phyloP scores from a whole-genome alignment of 1,284 basidiomycete genomes.

The Dichomitus squalens region DNA sequence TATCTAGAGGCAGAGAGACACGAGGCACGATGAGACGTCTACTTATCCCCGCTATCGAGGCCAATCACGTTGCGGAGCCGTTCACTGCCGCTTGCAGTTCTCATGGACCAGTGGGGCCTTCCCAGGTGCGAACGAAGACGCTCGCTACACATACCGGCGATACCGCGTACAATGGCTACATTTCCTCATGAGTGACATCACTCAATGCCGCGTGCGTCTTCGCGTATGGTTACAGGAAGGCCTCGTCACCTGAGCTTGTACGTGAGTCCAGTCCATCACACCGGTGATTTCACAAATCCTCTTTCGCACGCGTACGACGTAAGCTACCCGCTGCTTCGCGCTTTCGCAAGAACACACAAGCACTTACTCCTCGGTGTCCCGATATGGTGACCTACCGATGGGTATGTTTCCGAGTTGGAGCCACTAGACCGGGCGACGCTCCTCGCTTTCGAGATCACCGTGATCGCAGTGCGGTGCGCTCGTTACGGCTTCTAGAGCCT shows the following conservation, averaged over 20 bases:
- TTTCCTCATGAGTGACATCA: background rate
- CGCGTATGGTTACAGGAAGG: background rate
- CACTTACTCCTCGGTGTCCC: slow-evolving; percentile 2
- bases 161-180: background rate
- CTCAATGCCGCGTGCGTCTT: background rate
- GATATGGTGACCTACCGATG: background rate
- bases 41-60: background rate
- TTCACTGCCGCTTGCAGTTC: background rate
- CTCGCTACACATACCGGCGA: background rate
- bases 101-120: background rate
- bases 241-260: slow-evolving; percentile 5
- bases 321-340: background rate
- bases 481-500: slow-evolving; percentile 7
- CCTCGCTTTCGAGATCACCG: slow-evolving; percentile 9
- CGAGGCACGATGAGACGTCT: background rate
- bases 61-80: slow-evolving; percentile 5
- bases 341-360: background rate
- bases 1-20: background rate
- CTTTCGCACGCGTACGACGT: background rate
- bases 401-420: background rate
- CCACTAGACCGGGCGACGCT: background rate
- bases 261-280: background rate
- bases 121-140: background rate
- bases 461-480: slow-evolving; percentile 2
- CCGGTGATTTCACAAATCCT: background rate